Evolutionary conservation across 495 filamentous ascomycete genomes (phyloP), one percentile per base, ranked within the genome.

Genomic region (Cenococcum geophilum): DNA sequence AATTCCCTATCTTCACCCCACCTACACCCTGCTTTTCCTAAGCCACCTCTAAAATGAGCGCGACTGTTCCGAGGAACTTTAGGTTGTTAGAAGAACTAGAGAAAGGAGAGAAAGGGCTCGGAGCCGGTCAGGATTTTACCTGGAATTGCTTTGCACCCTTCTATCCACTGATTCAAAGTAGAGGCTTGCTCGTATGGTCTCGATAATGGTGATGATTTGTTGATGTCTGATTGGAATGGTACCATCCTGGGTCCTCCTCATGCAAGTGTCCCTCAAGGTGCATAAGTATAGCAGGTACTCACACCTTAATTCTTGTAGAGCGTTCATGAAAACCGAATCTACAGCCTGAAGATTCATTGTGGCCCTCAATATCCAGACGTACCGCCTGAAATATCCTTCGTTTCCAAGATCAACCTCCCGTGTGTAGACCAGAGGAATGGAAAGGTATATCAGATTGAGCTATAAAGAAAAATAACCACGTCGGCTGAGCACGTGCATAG

Each of bases 161-260:
- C 16, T n/a, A 35, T 34, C 27, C 10, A 58, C 21, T 34, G 51
- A 51, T 36, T 59, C 32, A 59, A 5, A 22, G 25, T 54, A 96
- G 93, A 96, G 78, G 91, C 92, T 57, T 96, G 91, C 79, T 97
- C 93, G 4, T 97, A 97, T 66, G 93, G 93, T 68, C 85, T 97
- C 45, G 89, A 89, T 57, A 89, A 97, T 75, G 89, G 90, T 25
- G 92, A 96, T 70, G 93, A 98, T 69, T 82, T 97, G 68, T 84
- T 92, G 76, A 96, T 98, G 92, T 89, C 89, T 61, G 90, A 96
- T 82, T 98, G 93, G 93, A 95, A 95, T 65, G 93, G 91, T 55
- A 97, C 93, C 0, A 97, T 98, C 65, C 84, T 97, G 52, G 93
- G 93, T 0, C 93, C 93, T 67, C 93, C 95, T 68, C 95, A 98